Evolutionary conservation across 2,329 filamentous ascomycete genomes (phyloP).

Genomic region (Fusarium setosum): DNA sequence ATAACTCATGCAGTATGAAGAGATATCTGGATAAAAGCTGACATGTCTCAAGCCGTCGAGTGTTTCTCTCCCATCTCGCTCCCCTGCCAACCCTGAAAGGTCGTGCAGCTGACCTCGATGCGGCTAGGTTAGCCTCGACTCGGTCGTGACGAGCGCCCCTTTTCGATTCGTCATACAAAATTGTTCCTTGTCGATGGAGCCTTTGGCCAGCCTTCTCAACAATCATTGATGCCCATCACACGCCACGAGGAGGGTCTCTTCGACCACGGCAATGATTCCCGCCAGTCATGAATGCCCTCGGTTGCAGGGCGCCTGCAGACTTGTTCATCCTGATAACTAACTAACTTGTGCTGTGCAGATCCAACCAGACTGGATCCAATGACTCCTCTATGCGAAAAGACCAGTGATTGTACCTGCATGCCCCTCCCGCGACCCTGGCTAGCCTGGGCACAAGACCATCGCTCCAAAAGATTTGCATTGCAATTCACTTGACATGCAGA

Average conservation of each 20-base stretch:
- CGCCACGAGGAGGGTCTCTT: conserved; percentile 16
- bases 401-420: conserved; percentile 22
- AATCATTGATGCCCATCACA: conserved; percentile 18
- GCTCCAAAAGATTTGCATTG: conserved; percentile 13
- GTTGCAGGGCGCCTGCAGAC: neutral
- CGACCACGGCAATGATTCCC: conserved; percentile 16
- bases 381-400: no score
- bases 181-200: conserved; percentile 18
- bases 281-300: neutral
- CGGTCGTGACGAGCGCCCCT: conserved; percentile 9
- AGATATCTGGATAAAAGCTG: neutral
- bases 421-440: neutral
- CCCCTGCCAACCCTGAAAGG: conserved; percentile 25
- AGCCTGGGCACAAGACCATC: neutral
- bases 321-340: neutral
- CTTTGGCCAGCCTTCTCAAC: conserved; percentile 1
- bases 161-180: conserved; percentile 10
- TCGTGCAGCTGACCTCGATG: conserved; percentile 18
- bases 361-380: no score
- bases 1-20: neutral
- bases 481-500: conserved; percentile 11
- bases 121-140: conserved; percentile 10
- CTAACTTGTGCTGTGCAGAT: conserved; percentile 10
- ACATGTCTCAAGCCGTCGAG: conserved; percentile 7
- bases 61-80: conserved; percentile 3